Conservation (phyloP, 1,284 basidiomycete genomes). For the Leccinum fuscescens region DNA sequence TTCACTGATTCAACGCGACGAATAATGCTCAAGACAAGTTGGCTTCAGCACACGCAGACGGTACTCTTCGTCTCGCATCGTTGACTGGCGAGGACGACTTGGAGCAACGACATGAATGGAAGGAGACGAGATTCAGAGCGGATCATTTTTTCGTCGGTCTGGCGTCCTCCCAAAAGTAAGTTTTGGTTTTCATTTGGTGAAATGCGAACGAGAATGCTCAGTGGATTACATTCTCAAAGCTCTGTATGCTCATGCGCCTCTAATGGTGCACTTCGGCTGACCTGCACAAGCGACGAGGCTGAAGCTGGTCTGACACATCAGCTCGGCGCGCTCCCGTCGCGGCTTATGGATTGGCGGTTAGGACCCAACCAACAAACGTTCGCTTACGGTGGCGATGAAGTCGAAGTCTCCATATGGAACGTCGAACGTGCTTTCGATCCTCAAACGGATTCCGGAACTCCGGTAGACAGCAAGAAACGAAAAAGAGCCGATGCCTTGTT, state of each 20-base stretch:
- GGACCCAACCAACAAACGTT: slow-evolving; percentile 56
- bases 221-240: slow-evolving; percentile 13
- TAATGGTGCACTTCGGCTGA: slow-evolving; percentile 64
- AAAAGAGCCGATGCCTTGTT: slow-evolving; percentile 66
- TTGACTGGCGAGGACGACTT: slow-evolving; percentile 43
- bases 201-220: slow-evolving; percentile 9
- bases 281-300: slow-evolving; percentile 33
- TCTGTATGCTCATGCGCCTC: slow-evolving; percentile 65
- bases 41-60: slow-evolving; percentile 60
- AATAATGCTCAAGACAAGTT: slow-evolving; percentile 50
- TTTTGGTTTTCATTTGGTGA: neutral
- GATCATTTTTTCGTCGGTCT: slow-evolving; percentile 63
- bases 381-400: slow-evolving; percentile 84
- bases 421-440: slow-evolving; percentile 63
- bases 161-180: slow-evolving; percentile 39
- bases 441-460: slow-evolving; percentile 13
- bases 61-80: slow-evolving; percentile 44
- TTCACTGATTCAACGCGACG: slow-evolving; percentile 5
- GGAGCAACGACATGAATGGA: slow-evolving; percentile 51
- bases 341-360: slow-evolving; percentile 65
- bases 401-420: slow-evolving; percentile 84
- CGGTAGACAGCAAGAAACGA: slow-evolving; percentile 52
- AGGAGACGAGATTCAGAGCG: slow-evolving; percentile 54
- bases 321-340: slow-evolving; percentile 54
- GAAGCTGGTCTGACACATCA: slow-evolving; percentile 20